Evolutionary conservation across 148 eudicot species (phyloP), one percentile per base, ranked within the genome.

Genomic region (Nepenthes gracilis): DNA sequence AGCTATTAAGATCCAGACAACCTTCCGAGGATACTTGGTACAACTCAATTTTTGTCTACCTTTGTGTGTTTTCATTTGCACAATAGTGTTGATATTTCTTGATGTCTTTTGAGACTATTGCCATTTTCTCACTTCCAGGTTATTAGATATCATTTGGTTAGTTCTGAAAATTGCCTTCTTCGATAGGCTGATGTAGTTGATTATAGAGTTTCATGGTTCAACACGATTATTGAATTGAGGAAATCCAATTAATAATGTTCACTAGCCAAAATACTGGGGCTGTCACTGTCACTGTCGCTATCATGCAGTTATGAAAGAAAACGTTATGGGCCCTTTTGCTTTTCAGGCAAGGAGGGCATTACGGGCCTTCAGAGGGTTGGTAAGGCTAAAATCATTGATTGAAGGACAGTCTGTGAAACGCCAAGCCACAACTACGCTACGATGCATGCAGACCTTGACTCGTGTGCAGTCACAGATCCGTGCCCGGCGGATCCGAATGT

Each of bases 371-470:
- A 84, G 83, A 74, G 96, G 96, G 50, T 79, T 88, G 14, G 89
- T 74, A 73, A 84, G 99, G 85, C 83, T 93, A 56, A 86, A 86
- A 53, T 66, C 89, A 49, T 59, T 88, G 73, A 72, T 85, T 48
- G 85, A 83, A 67, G 92, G 96, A 36, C 84, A 86, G 43, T 82
- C 96, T 52, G 95, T 93, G 55, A 89, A 93, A 67, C 85, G 92
- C 12, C 95, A 93, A 73, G 78, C 96, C 3, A 61, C 80, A 9
- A 75, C 83, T 54, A 82, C 99, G 43, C 72, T 93, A 60, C 77
- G 70, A 70, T 88, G 88, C 73, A 93, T 89, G 96, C 99, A 86
- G 67, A 89, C 85, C 11, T 55, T 93, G 64, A 85, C 91, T 36
- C 99, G 85, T 55, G 77, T 93, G 70, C 99, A 88, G 54, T 74